A percentile compares a stretch with the other conserved stretches of the same genome.
phyloP scores from a whole-genome alignment of 768 basidiomycete species.

The Agrocybe praecox region DNA sequence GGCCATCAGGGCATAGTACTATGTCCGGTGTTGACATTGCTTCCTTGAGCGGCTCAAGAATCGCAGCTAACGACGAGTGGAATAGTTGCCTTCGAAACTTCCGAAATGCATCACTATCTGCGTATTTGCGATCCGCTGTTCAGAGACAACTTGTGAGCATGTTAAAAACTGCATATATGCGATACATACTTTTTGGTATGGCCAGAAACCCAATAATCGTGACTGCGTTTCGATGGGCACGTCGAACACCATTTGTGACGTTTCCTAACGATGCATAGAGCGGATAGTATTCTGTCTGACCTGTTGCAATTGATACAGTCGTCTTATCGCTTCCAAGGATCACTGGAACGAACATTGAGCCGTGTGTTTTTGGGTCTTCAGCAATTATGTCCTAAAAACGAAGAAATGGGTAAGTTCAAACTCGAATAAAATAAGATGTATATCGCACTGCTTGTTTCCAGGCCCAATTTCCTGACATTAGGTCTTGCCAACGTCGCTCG shows the following conservation, averaged over 20 bases:
- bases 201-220: conserved; percentile 26
- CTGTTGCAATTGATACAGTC: conserved; percentile 3
- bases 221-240: conserved; percentile 17
- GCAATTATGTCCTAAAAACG: not conserved
- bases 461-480: conserved; percentile 40
- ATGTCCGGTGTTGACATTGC: conserved; percentile 29
- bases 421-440: conserved; percentile 3
- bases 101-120: conserved; percentile 20
- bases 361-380: not conserved
- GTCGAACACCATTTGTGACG: not conserved
- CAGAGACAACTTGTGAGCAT: too few species aligned
- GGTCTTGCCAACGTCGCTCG: conserved; percentile 20
- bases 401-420: too few species aligned
- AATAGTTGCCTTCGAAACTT: conserved; percentile 31
- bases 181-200: conserved; percentile 25
- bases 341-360: not conserved
- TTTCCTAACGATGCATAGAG: not conserved
- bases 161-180: too few species aligned
- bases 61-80: conserved; percentile 27
- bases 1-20: conserved; percentile 27
- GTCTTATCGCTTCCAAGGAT: conserved; percentile 1
- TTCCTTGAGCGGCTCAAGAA: conserved; percentile 20
- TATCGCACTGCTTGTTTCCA: conserved; percentile 36
- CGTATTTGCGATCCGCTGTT: too few species aligned
- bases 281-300: not conserved